Base-by-base conservation (phyloP, 768 basidiomycete genomes). In the Naganishia friedmannii region DNA sequence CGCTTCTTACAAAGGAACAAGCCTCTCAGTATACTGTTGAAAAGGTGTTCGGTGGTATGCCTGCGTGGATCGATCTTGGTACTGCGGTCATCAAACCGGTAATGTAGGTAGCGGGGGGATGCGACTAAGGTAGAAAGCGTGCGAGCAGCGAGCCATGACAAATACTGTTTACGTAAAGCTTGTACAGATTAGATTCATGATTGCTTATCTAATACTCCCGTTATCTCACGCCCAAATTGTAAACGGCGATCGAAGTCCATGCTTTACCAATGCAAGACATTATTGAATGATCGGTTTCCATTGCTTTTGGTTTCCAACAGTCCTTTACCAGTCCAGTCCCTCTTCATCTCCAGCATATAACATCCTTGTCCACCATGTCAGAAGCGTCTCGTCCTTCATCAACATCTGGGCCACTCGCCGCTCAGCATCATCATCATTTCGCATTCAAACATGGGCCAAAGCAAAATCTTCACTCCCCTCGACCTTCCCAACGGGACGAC, bases 21-120 rank as follows among this genome's bases (percentile, higher is more conserved):
- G 67, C 67, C 1, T 32, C 34, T 1, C 8, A 56, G 37, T 68
- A 68, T 28, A 68, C 53, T 7, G 42, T 68, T 2, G 67, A 68
- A 12, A 56, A 45, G 28, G 67, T 68, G 54, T 68, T 68, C 29
- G 67, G 67, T 10, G 54, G 67, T 23, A 53, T 53, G 53, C 67
- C 67, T 8, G 19, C 29, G 13, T 68, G 67, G 67, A 68, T 68
- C 32, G 67, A 68, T 56, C 26, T 37, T 56, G 67, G 53, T 31
- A 51, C 42, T 21, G 65, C 65, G n/a, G 17, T 19, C 26, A 32
- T 57, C 9, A n/a, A 28, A 31, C 15, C 29, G 28, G 56, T 21
- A 29, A 10, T 4, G 28, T 32, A 57, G 29, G 34, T 12, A 37
- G 12, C 12, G 34, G n/a, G n/a, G n/a, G n/a, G n/a, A n/a, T n/a